A percentile compares a stretch with the other conserved stretches of the same genome.
Conservation (phyloP, 2,329 filamentous ascomycete species). For the Verticillium isaacii region DNA sequence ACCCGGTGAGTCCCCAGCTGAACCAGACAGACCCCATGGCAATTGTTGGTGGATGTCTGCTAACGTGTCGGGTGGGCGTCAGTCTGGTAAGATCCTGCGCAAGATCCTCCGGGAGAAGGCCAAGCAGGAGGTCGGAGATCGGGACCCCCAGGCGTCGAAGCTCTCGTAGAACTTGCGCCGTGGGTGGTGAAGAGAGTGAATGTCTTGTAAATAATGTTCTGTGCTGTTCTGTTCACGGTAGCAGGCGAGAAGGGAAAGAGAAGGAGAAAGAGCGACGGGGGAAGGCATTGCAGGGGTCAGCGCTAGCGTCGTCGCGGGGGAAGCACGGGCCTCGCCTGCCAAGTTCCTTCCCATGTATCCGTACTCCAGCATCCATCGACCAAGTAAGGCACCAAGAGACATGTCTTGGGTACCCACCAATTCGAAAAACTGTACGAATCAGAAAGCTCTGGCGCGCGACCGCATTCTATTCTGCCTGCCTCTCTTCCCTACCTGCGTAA, state of each 20-base stretch:
- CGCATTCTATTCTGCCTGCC: not conserved
- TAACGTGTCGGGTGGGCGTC: not conserved
- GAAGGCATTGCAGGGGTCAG: not conserved
- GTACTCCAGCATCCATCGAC: not conserved
- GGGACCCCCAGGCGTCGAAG: constrained; percentile 22
- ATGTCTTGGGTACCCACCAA: not conserved
- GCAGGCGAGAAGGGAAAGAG: too few relatives aligned
- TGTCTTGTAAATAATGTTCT: not conserved
- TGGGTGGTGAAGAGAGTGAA: not conserved
- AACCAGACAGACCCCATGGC: not conserved
- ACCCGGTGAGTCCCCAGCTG: constrained; percentile 39
- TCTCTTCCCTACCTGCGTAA: not conserved
- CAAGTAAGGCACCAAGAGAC: too few relatives aligned
- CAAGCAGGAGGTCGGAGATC: constrained; percentile 43
- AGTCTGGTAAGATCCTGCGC: constrained; percentile 64
- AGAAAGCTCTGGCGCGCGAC: not conserved
- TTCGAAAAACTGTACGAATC: not conserved
- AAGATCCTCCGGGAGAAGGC: constrained; percentile 55
- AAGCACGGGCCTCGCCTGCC: not conserved
- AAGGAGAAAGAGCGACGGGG: not conserved
- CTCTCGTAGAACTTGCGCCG: constrained; percentile 6
- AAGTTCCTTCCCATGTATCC: not conserved
- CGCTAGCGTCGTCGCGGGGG: not conserved
- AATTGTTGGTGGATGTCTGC: not conserved
- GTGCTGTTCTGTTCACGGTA: too few relatives aligned